Conservation (phyloP, 495 filamentous ascomycete genomes). For the Tuber magnatum region DNA sequence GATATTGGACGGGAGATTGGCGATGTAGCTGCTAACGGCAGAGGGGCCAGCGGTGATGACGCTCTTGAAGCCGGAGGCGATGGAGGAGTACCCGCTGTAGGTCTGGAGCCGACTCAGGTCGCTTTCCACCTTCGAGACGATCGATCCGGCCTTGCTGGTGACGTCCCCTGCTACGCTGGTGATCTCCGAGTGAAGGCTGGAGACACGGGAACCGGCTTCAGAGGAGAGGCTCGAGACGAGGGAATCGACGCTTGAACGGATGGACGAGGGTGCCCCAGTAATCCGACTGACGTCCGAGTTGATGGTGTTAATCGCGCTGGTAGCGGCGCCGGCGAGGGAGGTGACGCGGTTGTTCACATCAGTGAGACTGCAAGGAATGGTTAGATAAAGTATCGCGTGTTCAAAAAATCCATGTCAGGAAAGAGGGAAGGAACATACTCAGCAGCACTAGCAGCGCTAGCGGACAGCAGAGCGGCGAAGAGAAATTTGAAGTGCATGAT, state of each 20-base stretch:
- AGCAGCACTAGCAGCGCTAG: background rate
- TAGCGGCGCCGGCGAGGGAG: background rate
- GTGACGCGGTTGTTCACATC: background rate
- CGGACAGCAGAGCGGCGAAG: background rate
- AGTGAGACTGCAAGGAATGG: background rate
- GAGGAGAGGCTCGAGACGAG: background rate
- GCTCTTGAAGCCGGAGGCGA: slow-evolving; percentile 13
- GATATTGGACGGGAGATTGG: slow-evolving; percentile 5
- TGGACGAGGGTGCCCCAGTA: slow-evolving; percentile 6
- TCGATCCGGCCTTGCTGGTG: background rate
- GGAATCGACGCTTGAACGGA: background rate
- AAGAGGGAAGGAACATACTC: background rate
- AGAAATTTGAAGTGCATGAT: slow-evolving; percentile 1
- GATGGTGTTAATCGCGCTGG: background rate
- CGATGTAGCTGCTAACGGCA: slow-evolving; percentile 15
- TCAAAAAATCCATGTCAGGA: background rate
- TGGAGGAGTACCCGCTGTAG: slow-evolving; percentile 12
- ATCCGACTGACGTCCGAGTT: background rate
- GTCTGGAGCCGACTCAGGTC: background rate
- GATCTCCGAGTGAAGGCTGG: background rate
- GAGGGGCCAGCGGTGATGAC: slow-evolving; percentile 16
- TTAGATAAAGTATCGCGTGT: background rate
- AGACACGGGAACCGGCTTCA: background rate
- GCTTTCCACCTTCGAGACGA: slow-evolving; percentile 3
- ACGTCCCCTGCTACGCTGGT: background rate